These are phyloP conservation scores for Cenchrus purpureus DNA, from an alignment of 176 grass and related monocot species.

Conservation along the genomic window DNA sequence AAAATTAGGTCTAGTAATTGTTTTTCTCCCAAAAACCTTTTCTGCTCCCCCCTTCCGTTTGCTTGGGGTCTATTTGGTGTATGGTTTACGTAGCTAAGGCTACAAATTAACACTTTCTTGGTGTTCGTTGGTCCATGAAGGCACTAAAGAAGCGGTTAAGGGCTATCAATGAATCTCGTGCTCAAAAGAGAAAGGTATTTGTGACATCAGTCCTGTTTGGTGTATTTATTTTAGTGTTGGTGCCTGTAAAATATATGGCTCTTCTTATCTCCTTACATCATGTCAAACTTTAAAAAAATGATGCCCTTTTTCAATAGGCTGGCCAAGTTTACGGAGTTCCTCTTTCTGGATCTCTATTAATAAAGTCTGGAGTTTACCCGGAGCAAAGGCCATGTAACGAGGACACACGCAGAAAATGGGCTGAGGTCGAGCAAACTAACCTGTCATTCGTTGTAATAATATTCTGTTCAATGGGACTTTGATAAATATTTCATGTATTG, in stretches of 20 bases:
- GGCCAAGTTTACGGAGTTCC: constrained; percentile 99
- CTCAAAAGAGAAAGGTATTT: constrained; percentile 96
- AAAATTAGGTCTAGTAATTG: neutral
- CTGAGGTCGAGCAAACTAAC: constrained; percentile 63
- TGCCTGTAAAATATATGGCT: constrained; percentile 34
- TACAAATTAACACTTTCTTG: constrained; percentile 39
- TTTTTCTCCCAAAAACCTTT: neutral
- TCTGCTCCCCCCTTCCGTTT: neutral
- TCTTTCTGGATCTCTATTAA: constrained; percentile 81
- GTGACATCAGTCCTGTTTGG: constrained; percentile 8
- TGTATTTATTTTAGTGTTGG: constrained; percentile 30
- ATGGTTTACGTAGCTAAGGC: constrained; percentile 8
- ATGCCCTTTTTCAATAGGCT: constrained; percentile 63
- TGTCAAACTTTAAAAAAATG: constrained; percentile 18
- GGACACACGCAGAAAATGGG: constrained; percentile 89
- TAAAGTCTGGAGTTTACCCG: constrained; percentile 86
- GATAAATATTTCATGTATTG: neutral
- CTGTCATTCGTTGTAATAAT: constrained; percentile 25
- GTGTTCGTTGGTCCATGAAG: constrained; percentile 51
- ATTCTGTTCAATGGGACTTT: constrained; percentile 15
- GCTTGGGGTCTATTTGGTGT: constrained; percentile 1
- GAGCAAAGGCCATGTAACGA: constrained; percentile 91
- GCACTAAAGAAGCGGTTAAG: constrained; percentile 81
- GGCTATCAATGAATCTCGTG: constrained; percentile 96
- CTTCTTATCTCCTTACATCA: constrained; percentile 19